Evolutionary conservation across 176 grass and related monocot species (phyloP), one percentile per base, ranked within the genome.

Genomic region (Cocos nucifera): DNA sequence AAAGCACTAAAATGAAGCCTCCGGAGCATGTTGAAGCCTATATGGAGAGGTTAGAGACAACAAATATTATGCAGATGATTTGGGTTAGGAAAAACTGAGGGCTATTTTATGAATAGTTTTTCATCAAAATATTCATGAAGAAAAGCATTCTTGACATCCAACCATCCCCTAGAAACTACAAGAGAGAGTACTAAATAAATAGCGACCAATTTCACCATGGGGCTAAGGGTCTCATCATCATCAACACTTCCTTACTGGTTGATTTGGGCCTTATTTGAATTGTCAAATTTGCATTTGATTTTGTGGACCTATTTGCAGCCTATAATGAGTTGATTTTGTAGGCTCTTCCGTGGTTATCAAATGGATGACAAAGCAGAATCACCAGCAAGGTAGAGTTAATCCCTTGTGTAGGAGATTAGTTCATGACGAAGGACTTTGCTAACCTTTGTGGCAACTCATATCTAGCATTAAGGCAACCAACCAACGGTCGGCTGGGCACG

Each of bases 191-290:
- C 1, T 0, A 22, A 0, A 1, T 22, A 7, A 14, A 73, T 39
- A n/a, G 24, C 56, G 17, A 28, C 12, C 0, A 50, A 30, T 24
- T 64, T 64, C 18, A 57, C 4, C 16, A 57, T 25, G 2, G 73
- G 73, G 23, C 62, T 75, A 29, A 59, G 60, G 3, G 62, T 68
- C 1, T 64, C 71, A 17, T 7, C 0, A 6, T 54, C 65, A 39
- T 74, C 51, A 5, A 64, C 5, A 10, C 22, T 48, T 21, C 21
- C 21, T 21, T 14, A 1, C 22, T 65, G 50, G 15, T 54, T 17
- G 18, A 63, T 4, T 3, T 17, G 5, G 2, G 69, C 69, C 4
- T 28, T 28, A 28, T 0, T 28, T 5, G 26, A 28, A 28, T 28
- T 5, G 26, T 28, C 0, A 5, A 4, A 28, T 28, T 72, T 62